Conservation (phyloP, 2,329 filamentous ascomycete genomes). For the Endothia cerciana region DNA sequence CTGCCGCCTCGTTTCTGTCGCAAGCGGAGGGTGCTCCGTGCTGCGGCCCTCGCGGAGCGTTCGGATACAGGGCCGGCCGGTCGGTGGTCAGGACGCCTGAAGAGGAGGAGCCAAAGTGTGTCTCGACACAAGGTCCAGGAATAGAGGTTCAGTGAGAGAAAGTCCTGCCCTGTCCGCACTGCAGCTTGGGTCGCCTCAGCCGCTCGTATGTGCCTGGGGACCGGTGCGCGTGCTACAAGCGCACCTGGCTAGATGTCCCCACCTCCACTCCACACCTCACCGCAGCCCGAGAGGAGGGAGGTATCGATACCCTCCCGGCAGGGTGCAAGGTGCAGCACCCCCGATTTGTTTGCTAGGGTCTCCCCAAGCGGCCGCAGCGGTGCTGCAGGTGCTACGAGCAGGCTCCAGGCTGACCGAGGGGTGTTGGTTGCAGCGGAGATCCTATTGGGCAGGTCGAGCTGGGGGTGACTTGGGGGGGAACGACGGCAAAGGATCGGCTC, state of each 20-base stretch:
- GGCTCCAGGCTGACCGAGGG: neutral
- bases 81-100: neutral
- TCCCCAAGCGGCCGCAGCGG: neutral
- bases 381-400: conserved; percentile 1
- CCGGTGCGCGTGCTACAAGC: neutral
- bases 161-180: neutral
- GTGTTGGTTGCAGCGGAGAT: conserved; percentile 7
- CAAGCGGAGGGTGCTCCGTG: conserved; percentile 5
- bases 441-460: conserved; percentile 12
- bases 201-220: neutral
- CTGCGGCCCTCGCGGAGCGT: neutral
- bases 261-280: conserved; percentile 2
- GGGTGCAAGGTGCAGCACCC: neutral
- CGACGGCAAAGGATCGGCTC: conserved; percentile 12
- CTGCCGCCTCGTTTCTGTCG: conserved; percentile 20
- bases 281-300: conserved; percentile 5
- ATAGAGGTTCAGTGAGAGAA: neutral
- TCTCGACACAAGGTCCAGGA: neutral
- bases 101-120: neutral
- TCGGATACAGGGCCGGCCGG: neutral
- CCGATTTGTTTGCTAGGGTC: neutral
- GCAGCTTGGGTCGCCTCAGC: neutral
- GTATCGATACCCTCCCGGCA: neutral
- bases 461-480: neutral
- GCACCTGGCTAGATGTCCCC: conserved; percentile 6